Percentiles rank a stretch among this genome's conserved stretches.
phyloP scores from a whole-genome alignment of 2,329 filamentous ascomycete species.

The Fusarium sp. region DNA sequence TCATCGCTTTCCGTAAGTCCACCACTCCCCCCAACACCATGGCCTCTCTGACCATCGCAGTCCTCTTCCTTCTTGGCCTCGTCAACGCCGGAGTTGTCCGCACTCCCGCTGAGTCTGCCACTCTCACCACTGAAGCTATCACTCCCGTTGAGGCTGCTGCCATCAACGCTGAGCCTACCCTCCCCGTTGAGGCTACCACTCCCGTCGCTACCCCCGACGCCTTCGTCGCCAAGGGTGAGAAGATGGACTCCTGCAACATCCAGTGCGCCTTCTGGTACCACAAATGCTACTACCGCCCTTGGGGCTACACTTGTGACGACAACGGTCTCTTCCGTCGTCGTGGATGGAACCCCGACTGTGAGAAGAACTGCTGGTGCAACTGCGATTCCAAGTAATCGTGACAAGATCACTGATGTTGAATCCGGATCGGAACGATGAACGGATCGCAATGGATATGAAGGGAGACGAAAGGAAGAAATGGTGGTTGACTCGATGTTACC shows the following conservation, averaged over 20 bases:
- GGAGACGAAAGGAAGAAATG: background rate
- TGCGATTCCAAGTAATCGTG: constrained; percentile 3
- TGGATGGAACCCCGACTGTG: constrained; percentile 6
- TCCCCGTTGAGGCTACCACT: background rate
- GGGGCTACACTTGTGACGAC: constrained; percentile 9
- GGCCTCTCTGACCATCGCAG: background rate
- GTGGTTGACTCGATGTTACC: background rate
- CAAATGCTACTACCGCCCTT: constrained; percentile 4
- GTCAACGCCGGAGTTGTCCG: background rate
- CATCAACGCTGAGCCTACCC: background rate
- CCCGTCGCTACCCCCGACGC: background rate
- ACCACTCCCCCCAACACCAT: background rate
- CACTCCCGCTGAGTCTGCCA: background rate
- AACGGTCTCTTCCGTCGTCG: background rate
- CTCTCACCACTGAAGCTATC: background rate
- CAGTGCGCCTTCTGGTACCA: background rate
- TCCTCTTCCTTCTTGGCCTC: background rate
- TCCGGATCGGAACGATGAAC: background rate
- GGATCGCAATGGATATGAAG: fast-evolving
- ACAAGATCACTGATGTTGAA: background rate
- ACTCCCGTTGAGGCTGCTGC: background rate
- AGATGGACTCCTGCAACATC: background rate
- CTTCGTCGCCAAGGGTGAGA: background rate
- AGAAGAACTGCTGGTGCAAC: constrained; percentile 10
- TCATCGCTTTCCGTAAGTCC: background rate